These are phyloP conservation scores for Phytophthora megakarya DNA, from an alignment of 352 stramenopile genomes.

Conservation along the genomic window DNA sequence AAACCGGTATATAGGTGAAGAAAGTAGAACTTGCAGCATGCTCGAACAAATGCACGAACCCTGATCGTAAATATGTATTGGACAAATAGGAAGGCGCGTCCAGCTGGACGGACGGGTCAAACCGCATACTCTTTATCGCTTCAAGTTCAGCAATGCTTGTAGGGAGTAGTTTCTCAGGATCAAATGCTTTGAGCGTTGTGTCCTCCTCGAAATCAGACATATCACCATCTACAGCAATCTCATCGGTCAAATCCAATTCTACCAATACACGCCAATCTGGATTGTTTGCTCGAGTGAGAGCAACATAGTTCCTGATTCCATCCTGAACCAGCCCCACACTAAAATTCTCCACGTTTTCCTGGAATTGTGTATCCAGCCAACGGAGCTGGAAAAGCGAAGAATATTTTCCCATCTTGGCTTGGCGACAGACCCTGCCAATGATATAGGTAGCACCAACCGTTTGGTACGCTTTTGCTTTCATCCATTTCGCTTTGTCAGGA, in stretches of 20 bases:
- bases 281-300: not conserved
- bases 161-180: not conserved
- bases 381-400: constrained; percentile 1
- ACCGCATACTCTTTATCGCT: not conserved
- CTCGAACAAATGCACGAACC: not conserved
- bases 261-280: not conserved
- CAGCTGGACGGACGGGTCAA: not conserved
- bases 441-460: constrained; percentile 3
- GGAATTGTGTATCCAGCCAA: constrained; percentile 15
- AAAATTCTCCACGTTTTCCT: not conserved
- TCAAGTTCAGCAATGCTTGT: not conserved
- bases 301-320: not conserved
- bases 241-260: not conserved
- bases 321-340: not conserved
- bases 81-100: not conserved
- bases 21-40: not conserved
- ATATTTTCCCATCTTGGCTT: constrained; percentile 1
- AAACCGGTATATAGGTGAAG: not conserved
- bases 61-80: not conserved
- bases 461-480: constrained; percentile 8
- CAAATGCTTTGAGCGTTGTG: not conserved
- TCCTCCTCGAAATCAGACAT: not conserved
- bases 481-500: constrained; percentile 5
- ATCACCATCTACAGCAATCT: not conserved
- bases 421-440: constrained; percentile 5